Evolutionary conservation across 75 land plant genomes (phyloP).

Genomic region (Pinus taeda): DNA sequence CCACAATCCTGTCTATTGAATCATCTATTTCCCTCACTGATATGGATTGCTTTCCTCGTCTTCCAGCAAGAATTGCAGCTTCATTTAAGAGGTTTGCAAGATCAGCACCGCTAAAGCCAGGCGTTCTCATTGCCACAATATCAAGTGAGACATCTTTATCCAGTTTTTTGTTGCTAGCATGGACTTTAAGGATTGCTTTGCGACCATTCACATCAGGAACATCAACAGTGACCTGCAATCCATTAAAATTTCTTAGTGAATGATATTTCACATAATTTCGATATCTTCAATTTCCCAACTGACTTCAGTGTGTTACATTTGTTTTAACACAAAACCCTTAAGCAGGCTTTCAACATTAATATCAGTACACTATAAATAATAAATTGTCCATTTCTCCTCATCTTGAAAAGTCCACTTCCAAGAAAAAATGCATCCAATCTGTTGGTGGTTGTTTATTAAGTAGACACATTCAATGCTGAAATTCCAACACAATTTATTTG

Average conservation of each 20-base stretch:
- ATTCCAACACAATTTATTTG: too few species aligned
- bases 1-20: slow-evolving; percentile 57
- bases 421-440: too few species aligned
- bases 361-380: too few species aligned
- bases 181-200: slow-evolving; percentile 54
- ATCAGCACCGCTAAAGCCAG: slow-evolving; percentile 57
- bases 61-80: slow-evolving; percentile 53
- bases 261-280: not conserved
- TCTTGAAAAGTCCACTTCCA: too few species aligned
- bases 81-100: slow-evolving; percentile 55
- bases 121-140: slow-evolving; percentile 52
- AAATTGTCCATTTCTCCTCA: too few species aligned
- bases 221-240: slow-evolving; percentile 44
- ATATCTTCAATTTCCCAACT: not conserved
- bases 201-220: slow-evolving; percentile 53
- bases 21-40: slow-evolving; percentile 49
- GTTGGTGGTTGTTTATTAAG: too few species aligned
- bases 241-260: not conserved
- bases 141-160: slow-evolving; percentile 42
- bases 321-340: not conserved
- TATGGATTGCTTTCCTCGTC: slow-evolving; percentile 40
- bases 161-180: slow-evolving; percentile 47
- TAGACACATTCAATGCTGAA: too few species aligned
- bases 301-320: not conserved
- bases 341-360: too few species aligned